phyloP scores from a whole-genome alignment of 2,329 filamentous ascomycete genomes.

The Ceratocystis huliohia region DNA sequence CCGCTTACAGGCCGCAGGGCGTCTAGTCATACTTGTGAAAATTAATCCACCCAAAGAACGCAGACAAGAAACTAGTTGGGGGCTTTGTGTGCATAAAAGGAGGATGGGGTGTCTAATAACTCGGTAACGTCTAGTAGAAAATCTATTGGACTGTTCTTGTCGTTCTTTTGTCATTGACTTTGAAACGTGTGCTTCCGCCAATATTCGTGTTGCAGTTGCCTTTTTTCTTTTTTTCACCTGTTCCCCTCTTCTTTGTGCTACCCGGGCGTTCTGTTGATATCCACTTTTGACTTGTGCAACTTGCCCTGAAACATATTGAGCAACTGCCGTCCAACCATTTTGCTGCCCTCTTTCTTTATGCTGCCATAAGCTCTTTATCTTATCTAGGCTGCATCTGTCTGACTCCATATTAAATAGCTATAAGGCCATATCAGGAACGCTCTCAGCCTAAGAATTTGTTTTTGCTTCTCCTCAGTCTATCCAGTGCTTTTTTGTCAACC shows the following conservation, averaged over 20 bases:
- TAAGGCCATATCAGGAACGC: not conserved
- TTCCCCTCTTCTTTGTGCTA: not conserved
- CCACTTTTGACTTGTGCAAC: not conserved
- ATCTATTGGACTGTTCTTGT: no score
- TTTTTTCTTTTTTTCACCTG: not conserved
- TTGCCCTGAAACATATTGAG: not conserved
- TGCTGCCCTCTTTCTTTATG: not conserved
- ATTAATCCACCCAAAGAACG: not conserved
- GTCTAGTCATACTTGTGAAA: constrained; percentile 11
- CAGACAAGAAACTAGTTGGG: not conserved
- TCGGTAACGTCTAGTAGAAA: no score
- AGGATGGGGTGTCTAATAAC: not conserved
- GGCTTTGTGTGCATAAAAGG: not conserved
- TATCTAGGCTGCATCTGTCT: constrained; percentile 5
- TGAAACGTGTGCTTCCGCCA: not conserved
- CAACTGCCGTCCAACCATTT: not conserved
- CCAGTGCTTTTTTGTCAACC: not conserved
- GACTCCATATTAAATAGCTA: constrained; percentile 4
- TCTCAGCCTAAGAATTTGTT: not conserved
- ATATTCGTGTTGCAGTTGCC: not conserved
- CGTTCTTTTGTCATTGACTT: not conserved
- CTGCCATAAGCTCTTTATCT: constrained; percentile 5
- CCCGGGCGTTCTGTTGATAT: not conserved
- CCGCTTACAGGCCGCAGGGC: not conserved
- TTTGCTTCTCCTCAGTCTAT: not conserved